Percentiles rank a stretch among this genome's conserved stretches.
phyloP scores from a whole-genome alignment of 257 asterid species.

The Rauvolfia tetraphylla region DNA sequence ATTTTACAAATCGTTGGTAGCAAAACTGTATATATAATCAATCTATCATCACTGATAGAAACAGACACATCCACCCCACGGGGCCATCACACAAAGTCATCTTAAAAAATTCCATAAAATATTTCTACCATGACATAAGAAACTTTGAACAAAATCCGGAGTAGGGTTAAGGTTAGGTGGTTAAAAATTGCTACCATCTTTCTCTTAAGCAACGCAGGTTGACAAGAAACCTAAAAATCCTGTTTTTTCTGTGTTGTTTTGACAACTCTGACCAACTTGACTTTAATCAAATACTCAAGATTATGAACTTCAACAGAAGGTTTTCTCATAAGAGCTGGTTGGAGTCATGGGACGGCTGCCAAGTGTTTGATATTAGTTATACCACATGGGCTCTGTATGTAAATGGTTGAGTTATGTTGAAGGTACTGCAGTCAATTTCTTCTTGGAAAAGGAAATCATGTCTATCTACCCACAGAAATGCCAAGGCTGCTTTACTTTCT shows the following conservation, averaged over 20 bases:
- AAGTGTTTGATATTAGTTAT: constrained; percentile 13
- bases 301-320: background rate
- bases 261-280: constrained; percentile 22
- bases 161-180: constrained; percentile 25
- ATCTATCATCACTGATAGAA: background rate
- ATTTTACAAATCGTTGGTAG: background rate
- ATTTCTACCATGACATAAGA: constrained; percentile 29
- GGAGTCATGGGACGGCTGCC: background rate
- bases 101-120: background rate
- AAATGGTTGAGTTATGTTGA: constrained; percentile 4
- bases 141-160: constrained; percentile 19
- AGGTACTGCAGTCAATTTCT: constrained; percentile 12
- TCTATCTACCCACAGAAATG: constrained; percentile 2
- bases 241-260: constrained; percentile 15
- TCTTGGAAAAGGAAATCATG: constrained; percentile 19
- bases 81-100: background rate
- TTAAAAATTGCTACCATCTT: constrained; percentile 3
- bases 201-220: background rate
- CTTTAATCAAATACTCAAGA: constrained; percentile 17
- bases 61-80: background rate
- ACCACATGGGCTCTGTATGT: constrained; percentile 4
- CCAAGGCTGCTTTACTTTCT: background rate
- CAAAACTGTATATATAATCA: background rate
- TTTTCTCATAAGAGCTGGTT: too few relatives aligned
- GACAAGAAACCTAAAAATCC: background rate